Base-by-base conservation (phyloP, 768 basidiomycete genomes). In the Leccinum variicolor region DNA sequence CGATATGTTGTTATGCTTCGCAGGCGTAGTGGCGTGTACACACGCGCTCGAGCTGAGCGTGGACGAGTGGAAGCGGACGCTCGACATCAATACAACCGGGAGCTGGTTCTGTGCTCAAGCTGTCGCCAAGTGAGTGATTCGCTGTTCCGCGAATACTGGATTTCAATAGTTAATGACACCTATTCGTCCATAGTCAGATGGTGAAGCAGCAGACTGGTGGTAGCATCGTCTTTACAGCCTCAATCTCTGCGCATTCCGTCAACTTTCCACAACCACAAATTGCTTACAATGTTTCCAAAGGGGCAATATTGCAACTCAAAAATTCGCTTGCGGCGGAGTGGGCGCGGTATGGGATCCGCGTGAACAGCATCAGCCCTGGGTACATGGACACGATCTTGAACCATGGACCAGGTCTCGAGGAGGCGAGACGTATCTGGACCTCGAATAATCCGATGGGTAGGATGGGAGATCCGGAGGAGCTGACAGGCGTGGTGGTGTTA, bases 381-480 rank as follows among this genome's bases (percentile, higher is more conserved):
- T 79, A 76, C 56, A 77, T 77, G 72, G 73, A 78, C 50, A 79
- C 79, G 5, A 66, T 73, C 47, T 64, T 79, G 63, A 79, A 78
- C 41, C 66, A 70, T 46, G 73, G 73, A 9, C 66, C 68, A 0
- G 69, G 69, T 1, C 62, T 76, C 13, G 73, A 65, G 14, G 63
- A 67, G 10, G 71, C 67, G n/a, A 66, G 73, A 49, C 60, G 60
- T 10, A 67, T 74, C n/a, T 80, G 76, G 77, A 58, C 66, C 3
- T 70, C 69, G 29, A 68, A 74, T 51, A 79, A 71, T 57, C 77
- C 76, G 11, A 72, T 78, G 73, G 78, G 77, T 1, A 68, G 79
- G 49, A 76, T 79, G 74, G 77, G 77, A 0, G 66, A 75, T 52
- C 70, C 77, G 5, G 66, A 62, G 13, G 79, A 81, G 62, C 51